Conservation (phyloP, 768 basidiomycete species). For the Mycena alexandri region DNA sequence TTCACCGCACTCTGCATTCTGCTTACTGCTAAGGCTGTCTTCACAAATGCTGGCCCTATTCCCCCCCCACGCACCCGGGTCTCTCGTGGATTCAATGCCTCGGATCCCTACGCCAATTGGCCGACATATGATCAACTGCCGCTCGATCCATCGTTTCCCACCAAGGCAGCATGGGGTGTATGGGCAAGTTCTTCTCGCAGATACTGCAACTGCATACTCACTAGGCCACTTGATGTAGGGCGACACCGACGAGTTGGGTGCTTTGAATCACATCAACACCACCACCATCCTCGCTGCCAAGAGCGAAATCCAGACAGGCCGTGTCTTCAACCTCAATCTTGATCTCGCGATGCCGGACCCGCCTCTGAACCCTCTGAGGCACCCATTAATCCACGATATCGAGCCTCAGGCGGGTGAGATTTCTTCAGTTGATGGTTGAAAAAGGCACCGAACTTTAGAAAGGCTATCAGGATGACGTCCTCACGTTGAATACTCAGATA, state of each 20-base stretch:
- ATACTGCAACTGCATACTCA: background rate
- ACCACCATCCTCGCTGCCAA: conserved; percentile 23
- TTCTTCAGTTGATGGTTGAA: too few relatives aligned
- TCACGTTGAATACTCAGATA: conserved; percentile 33
- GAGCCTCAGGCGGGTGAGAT: background rate
- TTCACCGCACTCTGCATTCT: too few relatives aligned
- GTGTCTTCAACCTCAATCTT: conserved; percentile 26
- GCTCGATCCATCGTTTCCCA: conserved; percentile 32
- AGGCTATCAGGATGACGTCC: conserved; percentile 31
- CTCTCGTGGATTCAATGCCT: conserved; percentile 3
- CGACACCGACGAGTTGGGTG: conserved; percentile 26
- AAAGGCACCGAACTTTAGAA: background rate
- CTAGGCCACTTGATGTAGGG: conserved; percentile 17
- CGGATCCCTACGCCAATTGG: conserved; percentile 31
- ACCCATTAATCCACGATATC: conserved; percentile 19
- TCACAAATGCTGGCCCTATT: background rate
- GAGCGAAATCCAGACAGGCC: conserved; percentile 21
- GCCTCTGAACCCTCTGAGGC: conserved; percentile 12
- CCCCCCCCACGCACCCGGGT: conserved; percentile 1
- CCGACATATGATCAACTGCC: conserved; percentile 33
- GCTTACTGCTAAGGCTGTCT: background rate
- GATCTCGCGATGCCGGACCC: conserved; percentile 28
- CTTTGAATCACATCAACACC: conserved; percentile 33
- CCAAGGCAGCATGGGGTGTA: conserved; percentile 32
- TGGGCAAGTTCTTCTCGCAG: conserved; percentile 18